A percentile compares a stretch with the other conserved stretches of the same genome.
These are phyloP conservation scores for Aspergillus ellipticus DNA, from an alignment of 495 filamentous ascomycete species.

Conservation along the genomic window DNA sequence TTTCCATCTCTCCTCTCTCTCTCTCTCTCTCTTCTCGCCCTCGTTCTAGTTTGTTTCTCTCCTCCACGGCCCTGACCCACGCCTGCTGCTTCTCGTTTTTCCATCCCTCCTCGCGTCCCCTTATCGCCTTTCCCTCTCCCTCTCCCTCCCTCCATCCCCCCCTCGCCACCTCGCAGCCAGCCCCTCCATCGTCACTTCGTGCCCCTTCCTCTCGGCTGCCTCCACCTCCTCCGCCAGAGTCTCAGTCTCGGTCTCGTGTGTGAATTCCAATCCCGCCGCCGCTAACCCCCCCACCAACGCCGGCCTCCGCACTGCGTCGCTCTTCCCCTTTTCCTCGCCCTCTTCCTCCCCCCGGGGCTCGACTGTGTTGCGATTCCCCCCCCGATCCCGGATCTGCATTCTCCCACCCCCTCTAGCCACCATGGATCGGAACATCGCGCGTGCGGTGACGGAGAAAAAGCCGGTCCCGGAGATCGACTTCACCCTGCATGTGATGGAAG, in stretches of 20 bases:
- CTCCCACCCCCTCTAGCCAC: constrained; percentile 14
- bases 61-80: constrained; percentile 3
- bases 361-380: constrained; percentile 14
- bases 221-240: neutral
- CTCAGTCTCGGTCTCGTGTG: constrained; percentile 11
- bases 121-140: neutral
- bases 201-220: constrained; percentile 3
- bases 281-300: constrained; percentile 18
- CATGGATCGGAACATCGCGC: constrained; percentile 49
- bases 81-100: constrained; percentile 1
- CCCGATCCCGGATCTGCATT: constrained; percentile 5
- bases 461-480: constrained; percentile 97
- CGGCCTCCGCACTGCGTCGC: constrained; percentile 14
- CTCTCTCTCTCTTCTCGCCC: neutral
- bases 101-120: neutral
- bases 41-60: neutral
- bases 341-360: constrained; percentile 6
- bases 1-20: neutral
- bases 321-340: constrained; percentile 9
- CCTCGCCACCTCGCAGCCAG: constrained; percentile 10
- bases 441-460: constrained; percentile 87
- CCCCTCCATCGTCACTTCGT: constrained; percentile 12
- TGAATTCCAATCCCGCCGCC: constrained; percentile 19
- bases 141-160: constrained; percentile 1
- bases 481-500: constrained; percentile 95